Evolutionary conservation across 495 filamentous ascomycete species (phyloP).

Genomic region (Evansstolkia leycettana): DNA sequence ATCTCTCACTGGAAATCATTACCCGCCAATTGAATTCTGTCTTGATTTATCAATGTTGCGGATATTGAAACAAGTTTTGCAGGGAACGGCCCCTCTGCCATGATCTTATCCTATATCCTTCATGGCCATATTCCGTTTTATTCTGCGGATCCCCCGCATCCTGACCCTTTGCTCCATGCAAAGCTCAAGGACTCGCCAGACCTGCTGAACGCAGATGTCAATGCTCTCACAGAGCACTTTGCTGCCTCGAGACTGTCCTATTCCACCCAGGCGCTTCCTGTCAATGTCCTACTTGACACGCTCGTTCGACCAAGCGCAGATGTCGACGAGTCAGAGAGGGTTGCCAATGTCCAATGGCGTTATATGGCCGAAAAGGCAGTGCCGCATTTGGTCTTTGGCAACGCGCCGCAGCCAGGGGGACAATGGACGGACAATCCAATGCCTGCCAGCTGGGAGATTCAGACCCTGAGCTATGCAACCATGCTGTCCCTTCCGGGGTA

Average conservation of each 20-base stretch:
- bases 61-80: not conserved
- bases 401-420: conserved; percentile 41
- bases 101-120: conserved; percentile 56
- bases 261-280: conserved; percentile 51
- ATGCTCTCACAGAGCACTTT: conserved; percentile 47
- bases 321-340: conserved; percentile 35
- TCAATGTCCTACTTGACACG: conserved; percentile 54
- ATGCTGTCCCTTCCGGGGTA: conserved; percentile 55
- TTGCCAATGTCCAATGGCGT: conserved; percentile 46
- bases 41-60: not conserved
- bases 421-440: conserved; percentile 52
- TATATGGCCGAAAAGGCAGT: conserved; percentile 38
- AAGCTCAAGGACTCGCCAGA: conserved; percentile 35
- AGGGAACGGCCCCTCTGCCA: conserved; percentile 56
- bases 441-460: conserved; percentile 43
- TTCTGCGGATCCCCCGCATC: conserved; percentile 38
- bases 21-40: not conserved
- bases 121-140: conserved; percentile 55
- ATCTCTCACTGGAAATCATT: not conserved
- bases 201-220: conserved; percentile 34
- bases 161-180: conserved; percentile 45
- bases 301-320: conserved; percentile 53
- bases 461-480: conserved; percentile 52
- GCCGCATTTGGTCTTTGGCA: conserved; percentile 45
- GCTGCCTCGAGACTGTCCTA: conserved; percentile 48